Percentiles rank a stretch among this genome's conserved stretches.
These are phyloP conservation scores for Sporodiniella umbellata DNA, from an alignment of 371 early-diverging fungal genomes.

Conservation along the genomic window DNA sequence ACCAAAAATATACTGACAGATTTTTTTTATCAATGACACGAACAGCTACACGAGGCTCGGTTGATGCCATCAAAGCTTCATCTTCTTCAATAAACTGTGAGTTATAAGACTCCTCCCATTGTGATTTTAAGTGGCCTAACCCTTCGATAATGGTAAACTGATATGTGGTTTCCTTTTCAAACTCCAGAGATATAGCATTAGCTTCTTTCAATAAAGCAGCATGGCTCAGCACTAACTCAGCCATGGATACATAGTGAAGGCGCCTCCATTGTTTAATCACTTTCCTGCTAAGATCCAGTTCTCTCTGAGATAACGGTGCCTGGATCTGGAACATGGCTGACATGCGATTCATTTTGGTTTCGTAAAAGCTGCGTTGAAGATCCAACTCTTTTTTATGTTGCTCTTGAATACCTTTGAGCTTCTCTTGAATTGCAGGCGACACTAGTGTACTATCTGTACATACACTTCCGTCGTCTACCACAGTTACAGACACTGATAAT, in stretches of 20 bases:
- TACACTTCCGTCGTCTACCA: conserved; percentile 43
- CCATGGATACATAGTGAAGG: conserved; percentile 66
- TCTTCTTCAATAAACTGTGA: conserved; percentile 52
- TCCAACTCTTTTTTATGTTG: conserved; percentile 55
- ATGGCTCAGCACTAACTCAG: conserved; percentile 67
- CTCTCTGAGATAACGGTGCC: conserved; percentile 37
- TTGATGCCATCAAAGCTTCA: conserved; percentile 25
- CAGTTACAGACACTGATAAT: conserved; percentile 24
- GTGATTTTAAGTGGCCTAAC: conserved; percentile 50
- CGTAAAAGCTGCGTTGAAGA: conserved; percentile 54
- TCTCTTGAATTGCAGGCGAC: conserved; percentile 35
- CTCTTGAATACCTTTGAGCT: conserved; percentile 48
- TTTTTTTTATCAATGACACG: conserved; percentile 71
- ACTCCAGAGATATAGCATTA: conserved; percentile 80
- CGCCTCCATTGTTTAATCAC: conserved; percentile 53
- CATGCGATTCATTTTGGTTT: conserved; percentile 53
- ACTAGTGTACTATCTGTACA: conserved; percentile 40
- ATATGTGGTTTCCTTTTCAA: conserved; percentile 74
- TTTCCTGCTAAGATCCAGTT: conserved; percentile 17
- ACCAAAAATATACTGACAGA: conserved; percentile 73
- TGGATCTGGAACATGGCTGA: conserved; percentile 34
- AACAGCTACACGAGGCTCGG: conserved; percentile 62
- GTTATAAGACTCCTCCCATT: conserved; percentile 60
- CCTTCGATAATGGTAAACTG: conserved; percentile 75
- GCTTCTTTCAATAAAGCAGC: conserved; percentile 82